Conservation (phyloP, 805 yeast genomes). For the Spathaspora boniae region DNA sequence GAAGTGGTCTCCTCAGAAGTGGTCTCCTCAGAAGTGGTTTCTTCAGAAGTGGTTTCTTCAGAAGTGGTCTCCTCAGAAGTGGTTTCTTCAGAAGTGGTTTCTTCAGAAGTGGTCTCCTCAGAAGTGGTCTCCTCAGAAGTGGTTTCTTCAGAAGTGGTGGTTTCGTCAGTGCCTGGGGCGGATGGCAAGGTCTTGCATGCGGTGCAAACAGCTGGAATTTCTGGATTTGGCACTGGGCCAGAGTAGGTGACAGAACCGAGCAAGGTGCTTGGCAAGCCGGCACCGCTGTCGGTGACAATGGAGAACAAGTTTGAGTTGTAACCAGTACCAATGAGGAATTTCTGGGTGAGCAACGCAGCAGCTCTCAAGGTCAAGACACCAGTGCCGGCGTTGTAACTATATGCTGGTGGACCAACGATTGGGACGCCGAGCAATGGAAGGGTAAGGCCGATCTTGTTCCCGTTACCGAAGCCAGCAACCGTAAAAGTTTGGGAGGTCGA, state of each 20-base stretch:
- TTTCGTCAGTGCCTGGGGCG: conserved; percentile 8
- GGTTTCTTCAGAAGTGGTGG: neutral
- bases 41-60: too few relatives aligned
- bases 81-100: too few relatives aligned
- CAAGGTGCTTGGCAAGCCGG: conserved; percentile 17
- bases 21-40: too few relatives aligned
- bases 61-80: too few relatives aligned
- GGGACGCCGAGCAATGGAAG: conserved; percentile 6
- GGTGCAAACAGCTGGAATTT: conserved; percentile 18
- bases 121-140: too few relatives aligned
- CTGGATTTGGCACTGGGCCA: conserved; percentile 18
- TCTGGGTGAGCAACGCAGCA: conserved; percentile 8
- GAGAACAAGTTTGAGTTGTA: conserved; percentile 14
- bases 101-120: too few relatives aligned
- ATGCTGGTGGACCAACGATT: neutral
- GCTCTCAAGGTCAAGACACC: conserved; percentile 17
- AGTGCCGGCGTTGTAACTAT: conserved; percentile 11
- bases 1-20: too few relatives aligned
- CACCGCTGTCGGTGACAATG: conserved; percentile 16
- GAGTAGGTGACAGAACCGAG: conserved; percentile 15
- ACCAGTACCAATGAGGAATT: conserved; percentile 21
- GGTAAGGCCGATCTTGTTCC: conserved; percentile 18
- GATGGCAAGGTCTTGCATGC: conserved; percentile 15
- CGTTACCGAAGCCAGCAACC: conserved; percentile 24
- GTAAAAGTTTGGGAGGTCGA: conserved; percentile 13